phyloP scores from a whole-genome alignment of 2,329 filamentous ascomycete genomes.

The Juglanconis sp. region DNA sequence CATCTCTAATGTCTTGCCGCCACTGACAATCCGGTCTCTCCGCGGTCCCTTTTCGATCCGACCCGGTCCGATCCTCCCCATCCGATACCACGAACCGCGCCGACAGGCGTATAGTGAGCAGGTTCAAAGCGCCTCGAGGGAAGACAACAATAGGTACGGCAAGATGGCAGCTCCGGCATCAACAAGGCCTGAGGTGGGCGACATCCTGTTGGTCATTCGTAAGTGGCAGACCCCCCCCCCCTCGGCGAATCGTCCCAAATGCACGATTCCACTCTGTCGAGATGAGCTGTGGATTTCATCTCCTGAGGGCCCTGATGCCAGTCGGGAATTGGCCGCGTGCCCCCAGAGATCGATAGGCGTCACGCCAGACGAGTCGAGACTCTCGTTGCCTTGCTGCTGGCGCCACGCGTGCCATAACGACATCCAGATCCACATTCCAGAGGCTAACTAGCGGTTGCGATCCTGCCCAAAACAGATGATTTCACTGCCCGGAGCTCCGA shows the following conservation, averaged over 20 bases:
- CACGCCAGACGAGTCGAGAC: neutral
- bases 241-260: neutral
- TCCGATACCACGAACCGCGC: neutral
- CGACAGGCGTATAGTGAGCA: neutral
- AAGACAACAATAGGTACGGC: conserved; percentile 15
- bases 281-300: conserved; percentile 20
- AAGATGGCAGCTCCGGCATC: conserved; percentile 31
- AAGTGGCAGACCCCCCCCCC: conserved; percentile 36
- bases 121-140: neutral
- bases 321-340: conserved; percentile 13
- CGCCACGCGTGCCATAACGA: neutral
- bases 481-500: conserved; percentile 89
- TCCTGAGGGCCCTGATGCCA: conserved; percentile 7
- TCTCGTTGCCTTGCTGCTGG: neutral
- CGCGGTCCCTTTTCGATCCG: conserved; percentile 12
- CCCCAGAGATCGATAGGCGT: neutral
- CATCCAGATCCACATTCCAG: neutral
- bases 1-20: conserved; percentile 17
- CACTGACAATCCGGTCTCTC: conserved; percentile 13
- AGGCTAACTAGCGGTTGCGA: conserved; percentile 11
- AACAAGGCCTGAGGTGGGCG: conserved; percentile 59
- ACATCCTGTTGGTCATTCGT: conserved; percentile 70
- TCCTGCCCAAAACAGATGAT: conserved; percentile 60
- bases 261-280: conserved; percentile 14
- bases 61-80: neutral